Evolutionary conservation across 495 filamentous ascomycete species (phyloP), one percentile per base, ranked within the genome.

Genomic region (Podospora pseudocomata): DNA sequence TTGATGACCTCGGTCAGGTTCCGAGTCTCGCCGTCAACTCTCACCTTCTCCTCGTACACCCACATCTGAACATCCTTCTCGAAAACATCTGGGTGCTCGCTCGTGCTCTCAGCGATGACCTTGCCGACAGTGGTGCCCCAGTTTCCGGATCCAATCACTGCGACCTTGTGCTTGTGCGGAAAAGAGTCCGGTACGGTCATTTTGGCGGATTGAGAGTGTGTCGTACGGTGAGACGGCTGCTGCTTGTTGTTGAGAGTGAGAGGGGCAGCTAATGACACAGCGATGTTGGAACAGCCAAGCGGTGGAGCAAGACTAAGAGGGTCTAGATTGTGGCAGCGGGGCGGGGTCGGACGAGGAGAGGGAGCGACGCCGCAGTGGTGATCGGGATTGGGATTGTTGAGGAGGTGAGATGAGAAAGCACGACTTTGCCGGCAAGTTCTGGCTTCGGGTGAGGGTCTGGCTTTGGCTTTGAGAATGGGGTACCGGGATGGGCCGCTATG

Each of bases 121-220:
- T 99, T 99, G 72, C 94, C 89, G 76, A 99, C 97, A 56, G 95
- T 93, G 55, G 92, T 94, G 71, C 96, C 96, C 94, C 96, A 99
- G 79, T 99, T 99, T 68, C 96, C 96, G 63, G 93, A 97, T 56
- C 96, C 96, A 32, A 99, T 87, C 34, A 99, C 88, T 23, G 92
- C 90, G 71, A 99, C 91, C 84, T 93, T 97, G 86, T 97, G 96
- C 80, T 92, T 95, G 79, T 86, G 88, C 69, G 70, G 71, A 67
- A 75, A 65, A 65, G 74, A 30, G 63, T 76, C 73, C 68, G 79
- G 58, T 57, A 78, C 71, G 0, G 74, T 76, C 79, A 80, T 82
- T 64, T 72, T 78, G 55, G 73, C 65, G 56, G 65, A 63, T 27
- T 68, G 68, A 4, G 68, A 67, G 59, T 68, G 68, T 39, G 19